Conservation (phyloP, 192 early-diverging fungal species). For the Pilobolus umbonatus region DNA sequence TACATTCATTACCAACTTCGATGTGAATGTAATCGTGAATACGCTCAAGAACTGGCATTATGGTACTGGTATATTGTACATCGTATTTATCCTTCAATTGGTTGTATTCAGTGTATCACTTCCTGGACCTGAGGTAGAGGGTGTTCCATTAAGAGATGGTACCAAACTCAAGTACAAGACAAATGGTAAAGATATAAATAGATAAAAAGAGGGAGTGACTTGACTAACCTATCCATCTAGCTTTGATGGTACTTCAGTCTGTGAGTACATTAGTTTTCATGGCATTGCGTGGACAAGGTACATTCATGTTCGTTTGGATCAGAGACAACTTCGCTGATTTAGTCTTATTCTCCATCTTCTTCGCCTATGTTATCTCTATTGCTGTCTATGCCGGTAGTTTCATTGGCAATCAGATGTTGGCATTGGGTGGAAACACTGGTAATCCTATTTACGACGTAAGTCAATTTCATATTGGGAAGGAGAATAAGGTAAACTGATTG, state of each 20-base stretch:
- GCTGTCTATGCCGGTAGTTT: conserved; percentile 76
- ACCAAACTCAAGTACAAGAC: conserved; percentile 74
- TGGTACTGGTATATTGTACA: conserved; percentile 50
- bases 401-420: conserved; percentile 59
- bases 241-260: conserved; percentile 41
- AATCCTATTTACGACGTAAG: conserved; percentile 80
- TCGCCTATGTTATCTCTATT: conserved; percentile 58
- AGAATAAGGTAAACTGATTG: not conserved
- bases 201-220: not conserved
- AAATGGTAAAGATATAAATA: conserved; percentile 50
- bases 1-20: conserved; percentile 4
- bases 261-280: conserved; percentile 46
- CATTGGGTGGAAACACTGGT: conserved; percentile 84
- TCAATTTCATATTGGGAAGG: not conserved
- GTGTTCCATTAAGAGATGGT: conserved; percentile 69
- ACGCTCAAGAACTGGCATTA: conserved; percentile 34
- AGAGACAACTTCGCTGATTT: conserved; percentile 73
- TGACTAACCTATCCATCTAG: not conserved
- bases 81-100: conserved; percentile 27
- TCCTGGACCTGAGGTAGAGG: conserved; percentile 62
- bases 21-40: not conserved
- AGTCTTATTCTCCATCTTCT: conserved; percentile 58
- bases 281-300: conserved; percentile 48
- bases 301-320: conserved; percentile 69
- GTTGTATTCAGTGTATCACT: conserved; percentile 49